Base-by-base conservation (phyloP, 2,329 filamentous ascomycete species). In the Lithohypha guttulata region DNA sequence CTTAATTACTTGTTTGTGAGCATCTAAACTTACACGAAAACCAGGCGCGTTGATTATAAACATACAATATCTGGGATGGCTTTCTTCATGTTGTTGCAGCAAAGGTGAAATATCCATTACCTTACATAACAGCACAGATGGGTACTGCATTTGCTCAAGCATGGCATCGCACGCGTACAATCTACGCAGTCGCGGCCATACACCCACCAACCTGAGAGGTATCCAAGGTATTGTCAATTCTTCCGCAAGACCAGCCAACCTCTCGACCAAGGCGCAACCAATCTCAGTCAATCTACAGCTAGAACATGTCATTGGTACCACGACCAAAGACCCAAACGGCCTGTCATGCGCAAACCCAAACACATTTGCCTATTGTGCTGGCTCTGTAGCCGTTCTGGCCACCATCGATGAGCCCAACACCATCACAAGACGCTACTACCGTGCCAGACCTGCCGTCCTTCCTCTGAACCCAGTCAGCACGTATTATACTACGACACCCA, bases 371-470 rank as follows among this genome's bases (percentile, higher is more conserved):
- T 91, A 93, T 58, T 87, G 86, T 47, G 89, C 91, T 6, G 91
- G 91, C 40, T 91, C 86, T 7, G 85, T 89, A 29, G 89, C 85
- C n/a, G 84, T 98, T 1, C 75, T 96, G 13, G 84, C 87, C 6
- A 79, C 83, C 50, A 69, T 95, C 37, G 75, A 84, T 47, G 74
- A 77, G 36, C 69, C 82, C 21, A 55, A 71, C 45, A 60, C 66
- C 43, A 61, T 79, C 53, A 73, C 72, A 1, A 89, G 96, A 58
- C 80, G 85, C 43, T 96, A 96, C 66, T 96, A 84, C 65, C 77
- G 86, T 55, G 91, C 89, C 27, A 76, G 84, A 21, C 86, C 87
- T 8, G 70, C 70, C 7, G 68, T 69, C 8, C 77, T 78, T 15
- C 81, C 84, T 4, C 59, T 82, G 27, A 82, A 86, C 44, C 63